Percentiles rank a stretch among this genome's conserved stretches.
These are phyloP conservation scores for Passiflora organensis DNA, from an alignment of 345 rosid species.

Conservation along the genomic window DNA sequence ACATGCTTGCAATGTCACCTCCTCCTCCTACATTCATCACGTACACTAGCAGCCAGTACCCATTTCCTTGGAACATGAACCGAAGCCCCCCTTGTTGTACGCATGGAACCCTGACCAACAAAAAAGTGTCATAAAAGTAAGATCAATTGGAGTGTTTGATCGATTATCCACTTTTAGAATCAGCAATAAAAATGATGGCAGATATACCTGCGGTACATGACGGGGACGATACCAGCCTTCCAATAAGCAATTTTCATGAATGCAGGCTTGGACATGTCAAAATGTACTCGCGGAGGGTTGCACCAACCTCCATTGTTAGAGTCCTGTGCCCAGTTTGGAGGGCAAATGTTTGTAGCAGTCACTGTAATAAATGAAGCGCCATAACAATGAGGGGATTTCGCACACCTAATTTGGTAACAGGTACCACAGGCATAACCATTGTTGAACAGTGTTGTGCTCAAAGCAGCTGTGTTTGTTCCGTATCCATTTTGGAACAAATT, in stretches of 20 bases:
- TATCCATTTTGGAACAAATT: slow-evolving; percentile 58
- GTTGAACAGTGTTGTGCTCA: slow-evolving; percentile 66
- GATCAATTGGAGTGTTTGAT: not conserved
- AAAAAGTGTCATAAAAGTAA: not conserved
- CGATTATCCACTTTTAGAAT: too few relatives aligned
- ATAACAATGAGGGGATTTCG: slow-evolving; percentile 45
- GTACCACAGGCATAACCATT: slow-evolving; percentile 76
- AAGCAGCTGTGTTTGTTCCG: slow-evolving; percentile 59
- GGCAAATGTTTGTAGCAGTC: slow-evolving; percentile 81
- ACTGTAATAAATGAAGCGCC: slow-evolving; percentile 40
- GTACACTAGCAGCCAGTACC: slow-evolving; percentile 20
- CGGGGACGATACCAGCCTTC: slow-evolving; percentile 81
- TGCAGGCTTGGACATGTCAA: slow-evolving; percentile 83
- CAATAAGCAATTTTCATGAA: slow-evolving; percentile 80
- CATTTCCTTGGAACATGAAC: slow-evolving; percentile 29
- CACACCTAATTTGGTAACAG: slow-evolving; percentile 65
- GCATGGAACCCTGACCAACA: slow-evolving; percentile 14
- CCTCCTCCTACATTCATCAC: slow-evolving; percentile 30
- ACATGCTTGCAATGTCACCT: slow-evolving; percentile 22
- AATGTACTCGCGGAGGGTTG: slow-evolving; percentile 78
- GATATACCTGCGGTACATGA: slow-evolving; percentile 70
- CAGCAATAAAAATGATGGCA: too few relatives aligned
- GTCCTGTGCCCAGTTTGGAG: slow-evolving; percentile 61
- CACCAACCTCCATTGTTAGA: slow-evolving; percentile 87
- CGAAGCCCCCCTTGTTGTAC: slow-evolving; percentile 20